Evolutionary conservation across 768 basidiomycete species (phyloP).

Genomic region (Gloeopeniophorella convolvens): DNA sequence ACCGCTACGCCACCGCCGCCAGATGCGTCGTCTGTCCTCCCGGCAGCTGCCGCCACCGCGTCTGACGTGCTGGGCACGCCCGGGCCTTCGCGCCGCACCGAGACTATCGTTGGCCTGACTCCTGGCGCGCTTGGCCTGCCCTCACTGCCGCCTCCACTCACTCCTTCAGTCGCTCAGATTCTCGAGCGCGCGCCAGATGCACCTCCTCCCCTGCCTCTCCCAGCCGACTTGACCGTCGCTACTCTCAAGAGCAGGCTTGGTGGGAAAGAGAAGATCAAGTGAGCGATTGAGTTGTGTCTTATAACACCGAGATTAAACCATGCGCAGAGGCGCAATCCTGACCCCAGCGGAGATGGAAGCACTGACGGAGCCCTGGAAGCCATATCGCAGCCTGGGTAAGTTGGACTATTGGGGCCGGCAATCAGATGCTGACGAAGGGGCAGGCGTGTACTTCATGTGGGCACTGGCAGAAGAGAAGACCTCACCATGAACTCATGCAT

Average conservation of each 20-base stretch:
- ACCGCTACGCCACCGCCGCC: background rate
- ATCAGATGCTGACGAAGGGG: constrained; percentile 7
- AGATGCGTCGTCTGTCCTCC: background rate
- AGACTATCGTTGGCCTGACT: background rate
- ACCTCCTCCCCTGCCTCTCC: constrained; percentile 37
- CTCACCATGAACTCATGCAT: constrained; percentile 1
- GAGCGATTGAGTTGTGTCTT: constrained; percentile 23
- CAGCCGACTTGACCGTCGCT: constrained; percentile 51
- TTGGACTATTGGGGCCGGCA: background rate
- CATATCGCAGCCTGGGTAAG: constrained; percentile 75
- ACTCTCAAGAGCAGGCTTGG: constrained; percentile 53
- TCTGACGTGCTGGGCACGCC: background rate
- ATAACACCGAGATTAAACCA: constrained; percentile 1
- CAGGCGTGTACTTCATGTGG: constrained; percentile 88
- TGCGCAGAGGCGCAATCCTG: constrained; percentile 57
- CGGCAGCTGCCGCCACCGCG: background rate
- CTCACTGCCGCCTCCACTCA: constrained; percentile 50
- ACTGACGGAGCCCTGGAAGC: constrained; percentile 70
- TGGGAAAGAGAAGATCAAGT: constrained; percentile 73
- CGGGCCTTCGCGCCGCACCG: background rate
- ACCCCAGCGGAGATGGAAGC: constrained; percentile 79
- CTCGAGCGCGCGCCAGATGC: constrained; percentile 30
- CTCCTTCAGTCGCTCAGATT: constrained; percentile 59
- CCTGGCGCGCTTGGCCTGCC: constrained; percentile 26
- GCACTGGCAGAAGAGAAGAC: constrained; percentile 46